Evolutionary conservation across 371 early-diverging fungal species (phyloP).

Genomic region (Zychaea mexicana): DNA sequence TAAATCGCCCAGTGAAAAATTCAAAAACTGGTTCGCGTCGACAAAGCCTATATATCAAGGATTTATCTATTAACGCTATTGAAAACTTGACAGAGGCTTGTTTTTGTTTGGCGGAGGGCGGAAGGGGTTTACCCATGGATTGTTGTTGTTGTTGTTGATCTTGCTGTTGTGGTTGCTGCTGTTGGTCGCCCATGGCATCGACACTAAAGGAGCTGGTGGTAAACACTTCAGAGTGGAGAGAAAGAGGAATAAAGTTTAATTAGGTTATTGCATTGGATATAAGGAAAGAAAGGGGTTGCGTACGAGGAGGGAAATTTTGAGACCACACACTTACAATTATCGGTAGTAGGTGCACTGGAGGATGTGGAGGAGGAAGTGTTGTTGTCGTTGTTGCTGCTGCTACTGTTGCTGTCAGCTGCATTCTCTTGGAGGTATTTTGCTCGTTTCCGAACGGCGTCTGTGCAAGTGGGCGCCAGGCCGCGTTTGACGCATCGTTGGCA

Average conservation of each 20-base stretch:
- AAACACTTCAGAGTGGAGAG: slow-evolving; percentile 1
- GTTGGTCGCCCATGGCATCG: slow-evolving; percentile 3
- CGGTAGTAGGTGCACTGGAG: not conserved
- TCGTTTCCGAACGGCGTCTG: slow-evolving; percentile 78
- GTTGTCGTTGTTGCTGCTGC: not conserved
- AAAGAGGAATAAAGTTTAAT: not conserved
- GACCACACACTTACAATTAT: not conserved
- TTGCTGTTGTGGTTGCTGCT: not conserved
- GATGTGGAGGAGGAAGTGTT: not conserved
- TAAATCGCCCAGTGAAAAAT: slow-evolving; percentile 38
- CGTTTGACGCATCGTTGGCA: slow-evolving; percentile 85
- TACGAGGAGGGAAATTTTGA: too few species aligned
- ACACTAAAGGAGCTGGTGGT: slow-evolving; percentile 1
- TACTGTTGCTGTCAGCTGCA: slow-evolving; percentile 10
- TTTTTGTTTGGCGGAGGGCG: not conserved
- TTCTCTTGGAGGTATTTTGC: slow-evolving; percentile 78
- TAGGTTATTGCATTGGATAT: not conserved
- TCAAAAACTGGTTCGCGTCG: slow-evolving; percentile 23
- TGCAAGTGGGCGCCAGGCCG: slow-evolving; percentile 72
- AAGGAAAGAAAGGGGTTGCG: not conserved
- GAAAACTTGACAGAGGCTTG: too few species aligned
- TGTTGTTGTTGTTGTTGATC: not conserved
- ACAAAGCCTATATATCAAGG: slow-evolving; percentile 11
- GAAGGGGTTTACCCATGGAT: slow-evolving; percentile 1
- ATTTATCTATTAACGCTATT: not conserved